These are phyloP conservation scores for Emericellopsis atlantica DNA, from an alignment of 2,329 filamentous ascomycete species.

Conservation along the genomic window DNA sequence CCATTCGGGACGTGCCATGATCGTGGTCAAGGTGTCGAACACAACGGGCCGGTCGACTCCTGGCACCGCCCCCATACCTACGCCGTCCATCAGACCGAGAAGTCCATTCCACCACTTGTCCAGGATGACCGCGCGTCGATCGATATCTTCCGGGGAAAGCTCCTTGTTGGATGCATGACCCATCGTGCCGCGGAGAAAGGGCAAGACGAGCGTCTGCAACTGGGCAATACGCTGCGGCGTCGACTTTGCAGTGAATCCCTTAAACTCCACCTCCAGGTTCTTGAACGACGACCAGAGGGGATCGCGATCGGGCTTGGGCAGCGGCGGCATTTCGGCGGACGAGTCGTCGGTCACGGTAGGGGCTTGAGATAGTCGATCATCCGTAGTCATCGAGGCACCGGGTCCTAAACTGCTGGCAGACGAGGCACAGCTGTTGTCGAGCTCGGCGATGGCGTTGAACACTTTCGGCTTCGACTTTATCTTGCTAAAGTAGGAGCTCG, in stretches of 20 bases:
- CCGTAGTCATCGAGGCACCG: conserved; percentile 15
- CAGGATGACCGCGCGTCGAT: conserved; percentile 65
- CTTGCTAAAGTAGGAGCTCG: conserved; percentile 35
- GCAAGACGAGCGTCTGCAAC: conserved; percentile 58
- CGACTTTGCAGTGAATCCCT: conserved; percentile 58
- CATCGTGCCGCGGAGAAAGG: conserved; percentile 62
- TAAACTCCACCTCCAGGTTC: conserved; percentile 33
- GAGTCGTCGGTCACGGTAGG: conserved; percentile 31
- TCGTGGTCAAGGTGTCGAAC: conserved; percentile 62
- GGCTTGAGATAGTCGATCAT: conserved; percentile 13
- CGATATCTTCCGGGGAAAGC: conserved; percentile 69
- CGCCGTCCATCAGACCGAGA: conserved; percentile 68
- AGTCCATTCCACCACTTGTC: conserved; percentile 86
- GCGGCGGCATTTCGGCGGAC: conserved; percentile 27
- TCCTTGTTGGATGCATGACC: conserved; percentile 50
- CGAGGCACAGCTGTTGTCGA: conserved; percentile 31
- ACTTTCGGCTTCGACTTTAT: conserved; percentile 32
- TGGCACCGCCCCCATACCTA: conserved; percentile 55
- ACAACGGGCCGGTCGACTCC: conserved; percentile 74
- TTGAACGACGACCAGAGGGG: conserved; percentile 43
- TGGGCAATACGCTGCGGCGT: conserved; percentile 62
- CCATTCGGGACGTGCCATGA: conserved; percentile 90
- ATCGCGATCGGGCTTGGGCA: conserved; percentile 25
- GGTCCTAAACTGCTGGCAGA: conserved; percentile 32
- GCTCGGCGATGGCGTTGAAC: conserved; percentile 20